A percentile compares a stretch with the other conserved stretches of the same genome.
These are phyloP conservation scores for Meyerozyma athensensis DNA, from an alignment of 1,139 yeast species.

Conservation along the genomic window DNA sequence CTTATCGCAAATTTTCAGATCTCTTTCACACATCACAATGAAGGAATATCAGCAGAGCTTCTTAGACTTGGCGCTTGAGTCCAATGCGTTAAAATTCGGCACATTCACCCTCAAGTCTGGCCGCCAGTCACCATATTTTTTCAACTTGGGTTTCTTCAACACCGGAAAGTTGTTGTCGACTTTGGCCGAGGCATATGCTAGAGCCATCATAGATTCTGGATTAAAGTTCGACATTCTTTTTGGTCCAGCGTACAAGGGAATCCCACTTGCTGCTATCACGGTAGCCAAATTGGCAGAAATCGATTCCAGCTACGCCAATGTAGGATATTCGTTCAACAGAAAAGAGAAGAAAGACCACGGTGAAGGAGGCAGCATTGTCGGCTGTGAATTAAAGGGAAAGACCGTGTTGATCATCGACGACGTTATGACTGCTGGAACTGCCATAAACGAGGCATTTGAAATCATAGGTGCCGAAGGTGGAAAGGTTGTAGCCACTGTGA, in stretches of 20 bases:
- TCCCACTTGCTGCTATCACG: conserved; percentile 90
- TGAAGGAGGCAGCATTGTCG: conserved; percentile 95
- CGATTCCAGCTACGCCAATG: conserved; percentile 66
- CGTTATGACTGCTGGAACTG: conserved; percentile 98
- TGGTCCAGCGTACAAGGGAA: conserved; percentile 98
- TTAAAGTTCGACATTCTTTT: conserved; percentile 85
- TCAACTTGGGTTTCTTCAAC: conserved; percentile 86
- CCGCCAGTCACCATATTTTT: conserved; percentile 91
- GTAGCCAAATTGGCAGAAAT: conserved; percentile 89
- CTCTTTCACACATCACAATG: conserved; percentile 13
- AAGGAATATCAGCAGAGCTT: conserved; percentile 56
- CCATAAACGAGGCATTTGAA: conserved; percentile 87
- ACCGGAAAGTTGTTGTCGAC: conserved; percentile 74
- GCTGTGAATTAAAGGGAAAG: conserved; percentile 68
- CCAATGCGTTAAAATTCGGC: conserved; percentile 82
- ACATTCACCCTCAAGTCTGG: conserved; percentile 88
- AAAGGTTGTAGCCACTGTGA: conserved; percentile 72
- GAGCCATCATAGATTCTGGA: conserved; percentile 75
- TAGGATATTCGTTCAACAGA: conserved; percentile 74
- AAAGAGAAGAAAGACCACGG: conserved; percentile 98
- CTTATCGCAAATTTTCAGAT: no score
- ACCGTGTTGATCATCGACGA: conserved; percentile 85
- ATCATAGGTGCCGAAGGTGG: conserved; percentile 74
- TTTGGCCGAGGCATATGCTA: conserved; percentile 84
- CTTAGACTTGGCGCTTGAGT: conserved; percentile 74